These are phyloP conservation scores for Pyrrhoderma noxium DNA, from an alignment of 1,284 basidiomycete genomes.

Conservation along the genomic window DNA sequence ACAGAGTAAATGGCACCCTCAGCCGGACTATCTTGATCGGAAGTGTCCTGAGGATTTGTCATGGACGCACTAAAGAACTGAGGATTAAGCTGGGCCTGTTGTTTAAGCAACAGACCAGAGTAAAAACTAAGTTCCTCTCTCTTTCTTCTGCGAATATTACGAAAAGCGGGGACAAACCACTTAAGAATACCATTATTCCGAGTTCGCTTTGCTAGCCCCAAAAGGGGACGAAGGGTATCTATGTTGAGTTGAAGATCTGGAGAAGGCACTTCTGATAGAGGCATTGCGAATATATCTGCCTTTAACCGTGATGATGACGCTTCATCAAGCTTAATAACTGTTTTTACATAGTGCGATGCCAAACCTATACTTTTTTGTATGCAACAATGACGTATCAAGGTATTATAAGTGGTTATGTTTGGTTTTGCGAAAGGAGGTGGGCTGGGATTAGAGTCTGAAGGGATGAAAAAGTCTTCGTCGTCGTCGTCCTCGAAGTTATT, in stretches of 20 bases:
- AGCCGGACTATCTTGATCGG: no score
- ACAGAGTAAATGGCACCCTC: neutral
- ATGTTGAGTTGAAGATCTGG: conserved; percentile 49
- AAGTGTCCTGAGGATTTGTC: no score
- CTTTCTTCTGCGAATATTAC: conserved; percentile 38
- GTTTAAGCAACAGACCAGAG: conserved; percentile 20
- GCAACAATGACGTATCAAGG: conserved; percentile 52
- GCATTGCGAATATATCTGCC: conserved; percentile 18
- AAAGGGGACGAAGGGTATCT: conserved; percentile 45
- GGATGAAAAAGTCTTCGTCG: conserved; percentile 47
- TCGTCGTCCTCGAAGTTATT: conserved; percentile 52
- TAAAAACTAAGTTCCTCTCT: conserved; percentile 40
- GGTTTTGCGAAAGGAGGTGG: conserved; percentile 44
- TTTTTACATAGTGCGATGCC: conserved; percentile 62
- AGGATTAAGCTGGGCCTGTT: no score
- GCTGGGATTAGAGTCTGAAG: conserved; percentile 27
- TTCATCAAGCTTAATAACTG: conserved; percentile 47
- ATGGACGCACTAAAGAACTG: no score
- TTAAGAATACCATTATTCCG: conserved; percentile 49
- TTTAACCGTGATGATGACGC: conserved; percentile 18
- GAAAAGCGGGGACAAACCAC: conserved; percentile 45
- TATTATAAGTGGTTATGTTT: conserved; percentile 63
- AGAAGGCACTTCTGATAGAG: conserved; percentile 31
- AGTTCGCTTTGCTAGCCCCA: conserved; percentile 48
- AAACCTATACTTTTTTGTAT: conserved; percentile 37